These are phyloP conservation scores for Sugiyamaella boreocaroliniensis DNA, from an alignment of 805 yeast genomes.

Conservation along the genomic window DNA sequence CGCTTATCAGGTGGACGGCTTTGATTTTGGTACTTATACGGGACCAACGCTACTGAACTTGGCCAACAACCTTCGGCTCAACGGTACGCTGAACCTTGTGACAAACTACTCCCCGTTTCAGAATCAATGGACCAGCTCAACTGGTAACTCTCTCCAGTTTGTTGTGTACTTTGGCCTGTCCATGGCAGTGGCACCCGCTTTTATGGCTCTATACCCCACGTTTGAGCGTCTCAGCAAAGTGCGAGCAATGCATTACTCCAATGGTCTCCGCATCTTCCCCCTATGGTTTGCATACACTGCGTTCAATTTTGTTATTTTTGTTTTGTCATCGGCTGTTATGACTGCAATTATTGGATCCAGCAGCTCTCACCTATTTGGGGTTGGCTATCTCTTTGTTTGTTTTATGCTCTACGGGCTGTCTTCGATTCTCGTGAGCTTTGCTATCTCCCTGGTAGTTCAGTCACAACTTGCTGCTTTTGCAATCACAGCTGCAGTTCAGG, in stretches of 20 bases:
- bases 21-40: slow-evolving; percentile 18
- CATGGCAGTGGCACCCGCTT: slow-evolving; percentile 33
- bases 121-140: slow-evolving; percentile 26
- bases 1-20: slow-evolving; percentile 26
- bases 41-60: slow-evolving; percentile 27
- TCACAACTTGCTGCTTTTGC: slow-evolving; percentile 36
- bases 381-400: slow-evolving; percentile 29
- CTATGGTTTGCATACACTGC: slow-evolving; percentile 30
- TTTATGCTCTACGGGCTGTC: slow-evolving; percentile 30
- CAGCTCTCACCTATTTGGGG: slow-evolving; percentile 22
- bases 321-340: slow-evolving; percentile 24
- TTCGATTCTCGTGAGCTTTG: slow-evolving; percentile 25
- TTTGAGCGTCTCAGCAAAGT: slow-evolving; percentile 31
- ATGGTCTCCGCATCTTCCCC: slow-evolving; percentile 30
- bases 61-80: slow-evolving; percentile 25
- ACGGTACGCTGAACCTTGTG: slow-evolving; percentile 24
- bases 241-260: slow-evolving; percentile 35
- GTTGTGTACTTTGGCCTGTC: slow-evolving; percentile 31
- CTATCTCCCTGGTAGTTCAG: slow-evolving; percentile 28
- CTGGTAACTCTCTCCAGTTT: slow-evolving; percentile 32
- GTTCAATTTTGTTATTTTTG: slow-evolving; percentile 22
- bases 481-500: slow-evolving; percentile 30
- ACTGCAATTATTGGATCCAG: slow-evolving; percentile 25
- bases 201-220: slow-evolving; percentile 31
- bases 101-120: slow-evolving; percentile 31